A percentile compares a stretch with the other conserved stretches of the same genome.
Evolutionary conservation across 495 filamentous ascomycete genomes (phyloP).

Genomic region (Durotheca rogersii): DNA sequence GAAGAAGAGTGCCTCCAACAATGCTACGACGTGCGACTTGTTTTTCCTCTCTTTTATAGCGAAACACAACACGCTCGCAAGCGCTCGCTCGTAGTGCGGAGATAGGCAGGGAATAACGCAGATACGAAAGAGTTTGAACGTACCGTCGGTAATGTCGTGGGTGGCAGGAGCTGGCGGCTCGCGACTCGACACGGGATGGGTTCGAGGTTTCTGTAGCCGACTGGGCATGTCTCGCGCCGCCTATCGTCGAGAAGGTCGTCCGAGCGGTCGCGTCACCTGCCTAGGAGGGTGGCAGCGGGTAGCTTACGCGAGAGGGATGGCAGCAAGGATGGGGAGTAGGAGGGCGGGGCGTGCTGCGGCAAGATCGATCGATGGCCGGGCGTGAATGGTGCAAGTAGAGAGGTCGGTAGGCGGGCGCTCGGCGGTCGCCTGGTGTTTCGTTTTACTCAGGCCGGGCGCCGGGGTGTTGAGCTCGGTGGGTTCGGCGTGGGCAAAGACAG

Average conservation of each 20-base stretch:
- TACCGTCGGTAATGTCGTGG: slow-evolving; percentile 39
- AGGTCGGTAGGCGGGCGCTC: too few relatives aligned
- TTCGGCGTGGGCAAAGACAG: too few relatives aligned
- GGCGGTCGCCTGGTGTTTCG: too few relatives aligned
- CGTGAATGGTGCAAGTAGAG: too few relatives aligned
- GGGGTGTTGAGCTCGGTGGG: too few relatives aligned
- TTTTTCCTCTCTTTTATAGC: too few relatives aligned
- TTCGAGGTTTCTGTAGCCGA: slow-evolving; percentile 38
- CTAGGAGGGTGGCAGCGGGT: background rate
- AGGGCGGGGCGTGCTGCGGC: too few relatives aligned
- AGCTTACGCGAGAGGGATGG: background rate
- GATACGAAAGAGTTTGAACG: slow-evolving; percentile 17
- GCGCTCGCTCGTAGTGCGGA: background rate
- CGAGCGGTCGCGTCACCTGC: slow-evolving; percentile 2
- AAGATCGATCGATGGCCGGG: too few relatives aligned
- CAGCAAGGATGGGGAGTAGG: too few relatives aligned
- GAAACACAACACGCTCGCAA: background rate
- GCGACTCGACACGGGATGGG: slow-evolving; percentile 31
- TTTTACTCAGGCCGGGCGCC: too few relatives aligned
- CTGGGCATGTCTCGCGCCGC: slow-evolving; percentile 43
- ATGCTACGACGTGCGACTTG: background rate
- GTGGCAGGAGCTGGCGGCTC: slow-evolving; percentile 34
- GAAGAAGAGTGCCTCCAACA: slow-evolving; percentile 5
- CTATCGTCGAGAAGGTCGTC: background rate
- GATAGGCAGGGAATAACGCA: background rate